Evolutionary conservation across 2,329 filamentous ascomycete genomes (phyloP).

Genomic region (Hymenoscyphus linearis): DNA sequence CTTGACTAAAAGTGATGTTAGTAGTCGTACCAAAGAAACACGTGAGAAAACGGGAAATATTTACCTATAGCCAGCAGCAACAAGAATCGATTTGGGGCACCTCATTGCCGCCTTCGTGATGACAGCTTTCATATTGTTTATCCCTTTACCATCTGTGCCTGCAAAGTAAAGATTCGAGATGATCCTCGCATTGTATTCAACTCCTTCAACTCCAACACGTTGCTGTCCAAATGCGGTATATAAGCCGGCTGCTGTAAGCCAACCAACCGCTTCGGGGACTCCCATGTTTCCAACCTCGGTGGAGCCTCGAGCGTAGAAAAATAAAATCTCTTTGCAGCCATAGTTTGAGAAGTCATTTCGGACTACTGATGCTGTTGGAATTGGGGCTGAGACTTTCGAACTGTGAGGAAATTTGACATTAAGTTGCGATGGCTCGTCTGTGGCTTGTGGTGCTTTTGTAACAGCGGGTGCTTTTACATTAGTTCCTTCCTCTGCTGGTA

Average conservation of each 20-base stretch:
- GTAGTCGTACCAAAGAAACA: neutral
- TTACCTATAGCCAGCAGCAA: slow-evolving; percentile 33
- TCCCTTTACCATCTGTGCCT: slow-evolving; percentile 13
- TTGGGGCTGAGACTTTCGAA: no score
- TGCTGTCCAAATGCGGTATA: slow-evolving; percentile 16
- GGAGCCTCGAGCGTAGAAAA: slow-evolving; percentile 43
- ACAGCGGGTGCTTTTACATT: no score
- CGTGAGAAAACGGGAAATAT: neutral
- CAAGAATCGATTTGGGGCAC: slow-evolving; percentile 33
- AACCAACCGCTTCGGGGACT: no score
- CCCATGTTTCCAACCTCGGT: slow-evolving; percentile 43
- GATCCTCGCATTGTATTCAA: slow-evolving; percentile 19
- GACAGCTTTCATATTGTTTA: slow-evolving; percentile 19
- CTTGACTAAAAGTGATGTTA: slow-evolving; percentile 30
- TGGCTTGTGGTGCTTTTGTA: no score
- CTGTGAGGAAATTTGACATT: no score
- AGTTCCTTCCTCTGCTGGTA: no score
- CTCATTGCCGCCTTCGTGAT: slow-evolving; percentile 30
- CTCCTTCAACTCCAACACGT: slow-evolving; percentile 30
- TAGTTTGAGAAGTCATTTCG: slow-evolving; percentile 12
- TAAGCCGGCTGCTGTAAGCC: slow-evolving; percentile 15
- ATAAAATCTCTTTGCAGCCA: slow-evolving; percentile 37
- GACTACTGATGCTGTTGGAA: neutral
- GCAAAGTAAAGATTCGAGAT: slow-evolving; percentile 17
- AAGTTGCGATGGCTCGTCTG: no score